Base-by-base conservation (phyloP, 148 eudicot species). In the Limonium bicolor region DNA sequence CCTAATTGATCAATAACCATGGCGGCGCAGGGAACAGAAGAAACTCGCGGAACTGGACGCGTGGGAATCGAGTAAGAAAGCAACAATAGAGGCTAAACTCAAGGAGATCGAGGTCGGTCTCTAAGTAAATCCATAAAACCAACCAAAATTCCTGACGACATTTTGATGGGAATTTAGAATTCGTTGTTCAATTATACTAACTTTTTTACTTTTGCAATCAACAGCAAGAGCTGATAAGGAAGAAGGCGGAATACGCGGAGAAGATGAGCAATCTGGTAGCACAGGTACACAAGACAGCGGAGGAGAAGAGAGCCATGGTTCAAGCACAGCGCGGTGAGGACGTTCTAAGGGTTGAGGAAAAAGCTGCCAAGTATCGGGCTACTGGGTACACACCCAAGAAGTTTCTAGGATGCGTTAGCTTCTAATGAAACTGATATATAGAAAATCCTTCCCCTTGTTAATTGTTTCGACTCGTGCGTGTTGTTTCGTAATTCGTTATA, bases 41-140 rank as follows among this genome's bases (percentile, higher is more conserved):
- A 75, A 75, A 55, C 55, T 67, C 7, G 25, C 87, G 16, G 64
- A 48, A 3, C 65, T 86, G 15, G 59, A 65, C 45, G 45, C 93
- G 3, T 86, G 93, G 93, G 96, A 86, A 46, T 70, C 56, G 67
- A 68, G 53, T 66, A 78, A 81, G 65, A 81, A 65, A 54, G 87
- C 87, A 4, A 44, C 61, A 27, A 25, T 81, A 12, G 93, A 86
- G 37, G 74, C 76, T 32, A 51, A 81, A 47, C 50, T 81, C 50
- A 74, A 45, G 60, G 66, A 53, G 36, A 56, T 61, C 9, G 93
- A 81, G 95, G 92, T 86, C 29, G 27, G 10, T 9, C 13, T 9
- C 5, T n/a, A 35, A 35, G 13, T 15, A 28, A 27, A 15, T n/a
- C n/a, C n/a, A n/a, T n/a, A n/a, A n/a, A n/a, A n/a, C n/a, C n/a